These are phyloP conservation scores for Paratinospora sagittata DNA, from an alignment of 164 flowering plant genomes.

Conservation along the genomic window DNA sequence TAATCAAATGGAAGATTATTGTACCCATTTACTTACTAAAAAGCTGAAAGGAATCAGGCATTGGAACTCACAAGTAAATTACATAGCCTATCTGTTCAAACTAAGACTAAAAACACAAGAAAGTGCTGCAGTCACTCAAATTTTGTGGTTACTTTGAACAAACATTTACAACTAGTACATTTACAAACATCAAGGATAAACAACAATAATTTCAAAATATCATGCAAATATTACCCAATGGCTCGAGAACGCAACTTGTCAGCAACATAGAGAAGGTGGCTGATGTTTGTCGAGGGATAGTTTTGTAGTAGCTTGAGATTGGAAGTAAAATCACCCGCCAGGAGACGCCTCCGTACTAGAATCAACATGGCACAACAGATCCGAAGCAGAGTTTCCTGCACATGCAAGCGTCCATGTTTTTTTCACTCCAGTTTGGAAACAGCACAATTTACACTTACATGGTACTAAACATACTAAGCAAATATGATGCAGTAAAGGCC, in stretches of 20 bases:
- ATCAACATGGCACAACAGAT: constrained; percentile 93
- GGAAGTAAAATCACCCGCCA: constrained; percentile 97
- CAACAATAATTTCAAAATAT: not conserved
- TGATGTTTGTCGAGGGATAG: constrained; percentile 84
- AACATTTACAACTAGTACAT: constrained; percentile 30
- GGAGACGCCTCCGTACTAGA: constrained; percentile 71
- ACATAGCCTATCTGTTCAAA: no score
- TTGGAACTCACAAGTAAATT: no score
- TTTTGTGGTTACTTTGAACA: constrained; percentile 7
- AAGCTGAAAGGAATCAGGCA: no score
- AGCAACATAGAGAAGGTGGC: constrained; percentile 89
- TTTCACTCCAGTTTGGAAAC: not conserved
- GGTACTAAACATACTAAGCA: not conserved
- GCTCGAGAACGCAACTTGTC: constrained; percentile 61
- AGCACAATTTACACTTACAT: not conserved
- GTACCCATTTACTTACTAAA: no score
- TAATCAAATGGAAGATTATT: no score
- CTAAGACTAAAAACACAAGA: no score
- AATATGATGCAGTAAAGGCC: not conserved
- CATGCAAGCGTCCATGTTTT: not conserved
- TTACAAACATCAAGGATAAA: constrained; percentile 16
- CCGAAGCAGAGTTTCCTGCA: constrained; percentile 86
- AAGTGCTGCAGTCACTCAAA: not conserved
- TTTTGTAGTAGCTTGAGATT: constrained; percentile 83
- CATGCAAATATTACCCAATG: constrained; percentile 17